These are phyloP conservation scores for Populus tomentosa DNA, from an alignment of 441 rosid genomes.

Conservation along the genomic window DNA sequence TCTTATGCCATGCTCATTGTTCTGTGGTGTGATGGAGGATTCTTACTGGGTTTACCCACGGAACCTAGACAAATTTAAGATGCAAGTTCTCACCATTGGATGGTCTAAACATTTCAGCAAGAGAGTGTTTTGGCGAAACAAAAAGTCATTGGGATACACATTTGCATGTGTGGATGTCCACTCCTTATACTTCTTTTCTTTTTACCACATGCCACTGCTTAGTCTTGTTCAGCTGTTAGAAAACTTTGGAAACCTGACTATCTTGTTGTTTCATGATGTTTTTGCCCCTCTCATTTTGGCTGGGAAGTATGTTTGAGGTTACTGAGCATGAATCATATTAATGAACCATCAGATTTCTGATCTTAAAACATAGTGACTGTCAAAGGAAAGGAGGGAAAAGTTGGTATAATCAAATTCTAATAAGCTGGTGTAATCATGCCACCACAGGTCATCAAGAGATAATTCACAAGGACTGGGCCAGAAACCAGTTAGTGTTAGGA, in stretches of 20 bases:
- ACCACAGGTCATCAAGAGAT: conserved; percentile 71
- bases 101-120: neutral
- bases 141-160: neutral
- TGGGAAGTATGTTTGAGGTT: neutral
- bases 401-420: neutral
- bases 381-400: neutral
- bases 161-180: neutral
- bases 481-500: conserved; percentile 38
- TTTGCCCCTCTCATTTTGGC: neutral
- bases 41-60: neutral
- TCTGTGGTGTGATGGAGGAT: neutral
- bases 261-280: neutral
- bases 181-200: neutral
- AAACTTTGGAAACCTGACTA: neutral
- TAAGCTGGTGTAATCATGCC: neutral
- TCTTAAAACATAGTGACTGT: neutral
- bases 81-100: neutral
- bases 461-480: conserved; percentile 40
- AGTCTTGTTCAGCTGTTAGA: neutral
- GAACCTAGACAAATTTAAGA: neutral
- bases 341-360: neutral
- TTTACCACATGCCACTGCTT: neutral
- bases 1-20: neutral
- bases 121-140: neutral
- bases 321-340: neutral